phyloP scores from a whole-genome alignment of 805 yeast genomes.

The Candida boidinii region DNA sequence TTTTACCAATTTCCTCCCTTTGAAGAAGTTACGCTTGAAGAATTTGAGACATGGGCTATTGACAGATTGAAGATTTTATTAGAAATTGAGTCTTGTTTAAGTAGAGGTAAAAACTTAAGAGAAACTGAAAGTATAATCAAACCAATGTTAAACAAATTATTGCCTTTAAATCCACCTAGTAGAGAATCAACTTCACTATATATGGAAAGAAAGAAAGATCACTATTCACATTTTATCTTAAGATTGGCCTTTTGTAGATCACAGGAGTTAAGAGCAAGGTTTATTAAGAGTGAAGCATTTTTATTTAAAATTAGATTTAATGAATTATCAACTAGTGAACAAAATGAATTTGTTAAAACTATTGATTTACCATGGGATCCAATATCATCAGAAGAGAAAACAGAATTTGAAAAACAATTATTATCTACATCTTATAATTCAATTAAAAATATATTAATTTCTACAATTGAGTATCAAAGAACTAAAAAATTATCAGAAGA shows the following conservation, averaged over 20 bases:
- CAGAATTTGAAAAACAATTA: constrained; percentile 36
- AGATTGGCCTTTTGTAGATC: constrained; percentile 84
- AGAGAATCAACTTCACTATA: constrained; percentile 30
- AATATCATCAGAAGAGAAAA: constrained; percentile 56
- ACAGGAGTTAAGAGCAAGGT: constrained; percentile 74
- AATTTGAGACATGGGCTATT: constrained; percentile 93
- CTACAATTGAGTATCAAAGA: constrained; percentile 19
- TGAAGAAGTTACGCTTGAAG: constrained; percentile 82
- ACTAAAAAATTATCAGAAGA: constrained; percentile 37
- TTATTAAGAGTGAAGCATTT: constrained; percentile 65
- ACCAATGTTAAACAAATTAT: constrained; percentile 51
- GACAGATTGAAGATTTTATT: constrained; percentile 78
- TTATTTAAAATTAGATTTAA: constrained; percentile 70
- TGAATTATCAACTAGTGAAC: constrained; percentile 55
- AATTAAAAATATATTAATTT: constrained; percentile 28
- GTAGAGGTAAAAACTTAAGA: constrained; percentile 51
- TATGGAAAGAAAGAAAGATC: constrained; percentile 76
- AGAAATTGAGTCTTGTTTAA: constrained; percentile 70
- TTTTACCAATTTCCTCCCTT: constrained; percentile 73
- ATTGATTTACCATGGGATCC: constrained; percentile 67
- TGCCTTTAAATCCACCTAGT: constrained; percentile 54
- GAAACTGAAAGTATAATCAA: constrained; percentile 61
- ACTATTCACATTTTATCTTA: constrained; percentile 82
- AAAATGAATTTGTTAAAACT: constrained; percentile 56
- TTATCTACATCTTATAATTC: constrained; percentile 44